Base-by-base conservation (phyloP, 208 protist genomes). In the Trypanosomatidae sp. region DNA sequence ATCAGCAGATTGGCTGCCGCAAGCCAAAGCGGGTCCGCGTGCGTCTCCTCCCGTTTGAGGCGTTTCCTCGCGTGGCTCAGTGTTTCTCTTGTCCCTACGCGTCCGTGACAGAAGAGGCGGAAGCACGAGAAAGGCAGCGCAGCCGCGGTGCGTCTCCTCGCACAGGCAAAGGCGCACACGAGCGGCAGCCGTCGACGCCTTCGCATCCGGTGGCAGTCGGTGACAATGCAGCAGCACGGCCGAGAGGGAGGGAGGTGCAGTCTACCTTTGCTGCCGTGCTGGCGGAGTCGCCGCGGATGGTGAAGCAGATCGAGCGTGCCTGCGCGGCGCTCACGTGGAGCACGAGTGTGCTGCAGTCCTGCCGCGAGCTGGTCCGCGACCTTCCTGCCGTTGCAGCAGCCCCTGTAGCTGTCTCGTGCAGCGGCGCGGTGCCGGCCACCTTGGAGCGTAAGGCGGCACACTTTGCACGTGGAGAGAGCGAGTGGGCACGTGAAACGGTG, bases 31-130 rank as follows among this genome's bases (percentile, higher is more conserved):
- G 70, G 28, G 72, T 96, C 68, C 89, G 92, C 0, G 77, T 96
- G 30, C 87, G 92, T 13, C 69, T 96, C 13, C 79, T 96, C 59
- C 92, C 92, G 13, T 89, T 91, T 68, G 88, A 92, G 50, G 85
- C 88, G 9, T 96, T 96, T 66, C 89, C 88, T 5, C 71, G 74
- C 39, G 83, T 93, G 28, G 79, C 81, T 13, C 86, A 78, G 50
- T 83, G 82, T 56, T 84, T 87, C 12, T 85, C 85, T 5, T 77
- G 74, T 13, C 89, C 87, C 13, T 88, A 87, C 69, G 77, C 78
- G 47, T 53, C 70, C 19, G 77, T 87, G 46, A 84, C 86, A 39
- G 62, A 75, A 69, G 76, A 82, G 67, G 86, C 81, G 13, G 72
- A 77, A 47, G 71, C 79, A 41, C 78, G 44, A 25, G 77, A 78